phyloP scores from a whole-genome alignment of 345 rosid species.

The Trapa bicornis region DNA sequence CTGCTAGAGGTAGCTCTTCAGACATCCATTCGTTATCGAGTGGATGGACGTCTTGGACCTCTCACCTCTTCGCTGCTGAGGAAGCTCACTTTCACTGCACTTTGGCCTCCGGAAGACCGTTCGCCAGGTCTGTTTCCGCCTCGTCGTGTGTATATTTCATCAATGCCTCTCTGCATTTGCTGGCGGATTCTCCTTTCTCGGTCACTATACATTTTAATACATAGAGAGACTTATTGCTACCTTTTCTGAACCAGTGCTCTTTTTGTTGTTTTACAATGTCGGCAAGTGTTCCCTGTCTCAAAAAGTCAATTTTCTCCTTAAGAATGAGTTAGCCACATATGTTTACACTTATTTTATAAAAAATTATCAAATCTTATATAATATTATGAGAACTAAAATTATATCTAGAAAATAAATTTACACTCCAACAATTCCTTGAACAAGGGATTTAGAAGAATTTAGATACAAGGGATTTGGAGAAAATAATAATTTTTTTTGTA shows the following conservation, averaged over 20 bases:
- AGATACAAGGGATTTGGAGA: no score
- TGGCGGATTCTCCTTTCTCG: background rate
- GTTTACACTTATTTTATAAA: no score
- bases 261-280: background rate
- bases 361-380: no score
- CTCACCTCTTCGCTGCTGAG: background rate
- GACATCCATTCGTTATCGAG: background rate
- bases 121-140: constrained; percentile 6
- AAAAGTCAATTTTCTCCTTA: no score
- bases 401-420: no score
- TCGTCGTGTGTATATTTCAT: background rate
- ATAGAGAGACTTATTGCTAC: background rate
- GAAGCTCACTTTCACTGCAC: background rate
- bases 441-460: no score
- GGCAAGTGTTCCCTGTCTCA: background rate
- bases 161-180: background rate
- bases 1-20: background rate
- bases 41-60: background rate
- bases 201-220: background rate
- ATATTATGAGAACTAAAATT: no score
- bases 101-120: background rate
- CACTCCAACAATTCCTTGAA: no score
- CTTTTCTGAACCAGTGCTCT: background rate
- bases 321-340: no score
- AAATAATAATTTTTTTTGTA: no score